Evolutionary conservation across 306 rosid genomes (phyloP).

Genomic region (Oxytropis ochrocephala): DNA sequence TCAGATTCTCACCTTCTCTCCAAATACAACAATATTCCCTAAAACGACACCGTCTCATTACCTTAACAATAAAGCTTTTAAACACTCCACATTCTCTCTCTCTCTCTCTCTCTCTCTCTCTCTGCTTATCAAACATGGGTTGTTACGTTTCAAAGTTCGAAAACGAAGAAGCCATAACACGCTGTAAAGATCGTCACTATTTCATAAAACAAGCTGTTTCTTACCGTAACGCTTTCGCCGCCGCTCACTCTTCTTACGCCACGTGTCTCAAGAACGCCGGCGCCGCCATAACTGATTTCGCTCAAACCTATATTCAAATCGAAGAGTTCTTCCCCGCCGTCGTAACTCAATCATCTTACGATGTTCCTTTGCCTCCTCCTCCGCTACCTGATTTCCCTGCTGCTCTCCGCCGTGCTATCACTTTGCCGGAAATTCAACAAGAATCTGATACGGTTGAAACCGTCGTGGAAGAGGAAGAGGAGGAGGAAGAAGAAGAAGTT

Average conservation of each 20-base stretch:
- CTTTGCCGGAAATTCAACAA: constrained; percentile 50
- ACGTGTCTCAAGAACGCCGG: constrained; percentile 62
- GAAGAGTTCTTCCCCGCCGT: neutral
- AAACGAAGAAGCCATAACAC: constrained; percentile 71
- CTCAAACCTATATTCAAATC: constrained; percentile 38
- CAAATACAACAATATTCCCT: neutral
- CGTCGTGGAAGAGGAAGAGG: constrained; percentile 34
- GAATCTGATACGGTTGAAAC: constrained; percentile 17
- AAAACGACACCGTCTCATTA: constrained; percentile 7
- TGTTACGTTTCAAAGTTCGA: constrained; percentile 81
- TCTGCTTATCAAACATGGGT: constrained; percentile 43
- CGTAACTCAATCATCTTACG: neutral
- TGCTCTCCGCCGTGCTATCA: constrained; percentile 47
- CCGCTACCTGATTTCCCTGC: constrained; percentile 30
- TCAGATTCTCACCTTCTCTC: neutral
- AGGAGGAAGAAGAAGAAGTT: constrained; percentile 26
- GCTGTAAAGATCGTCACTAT: constrained; percentile 64
- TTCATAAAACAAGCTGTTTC: constrained; percentile 60
- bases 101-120: neutral
- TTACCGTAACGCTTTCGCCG: constrained; percentile 68
- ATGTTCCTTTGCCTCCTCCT: constrained; percentile 45
- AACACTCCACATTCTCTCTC: neutral
- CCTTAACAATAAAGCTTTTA: neutral
- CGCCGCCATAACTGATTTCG: constrained; percentile 64
- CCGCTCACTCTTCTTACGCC: constrained; percentile 69